Evolutionary conservation across 169 alveolate genomes (phyloP), one percentile per base, ranked within the genome.

Genomic region (Hepatocystis sp.): DNA sequence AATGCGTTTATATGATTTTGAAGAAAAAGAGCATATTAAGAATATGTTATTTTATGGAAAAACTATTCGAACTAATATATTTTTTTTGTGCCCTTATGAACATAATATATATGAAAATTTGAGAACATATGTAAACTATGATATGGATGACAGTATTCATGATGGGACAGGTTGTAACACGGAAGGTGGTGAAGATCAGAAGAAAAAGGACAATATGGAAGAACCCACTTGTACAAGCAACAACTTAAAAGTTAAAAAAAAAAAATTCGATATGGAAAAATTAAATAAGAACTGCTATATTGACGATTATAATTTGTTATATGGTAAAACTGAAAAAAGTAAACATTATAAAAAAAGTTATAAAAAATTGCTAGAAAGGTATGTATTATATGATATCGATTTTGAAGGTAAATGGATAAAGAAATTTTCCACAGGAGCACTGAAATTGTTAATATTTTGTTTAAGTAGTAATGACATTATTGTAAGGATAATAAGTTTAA

Each of bases 1-100:
- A 30, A 27, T 81, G 15, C 47, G 34, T 56, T 23, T 51, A 49
- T 55, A 47, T 11, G 34, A 63, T 19, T 27, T 39, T 36, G 58
- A 60, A 10, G 89, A 81, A 64, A 81, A 64, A 17, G 10, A 19
- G 19, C 39, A 60, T 51, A 49, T 81, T 21, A 63, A 63, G 39
- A 81, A 81, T 81, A 81, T 81, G 81, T 53, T 81, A 8, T 81
- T 61, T 51, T 81, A 81, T 27, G 84, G 89, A 21, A 81, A 81
- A 46, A 64, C 89, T 4, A 61, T 81, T 47, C 66, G 89, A 34
- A 81, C 89, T 23, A 63, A 55, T 28, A 47, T 81, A 51, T 81
- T 81, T 81, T 61, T 49, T 23, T 15, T 5, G 4, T n/a, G 84
- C 27, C 89, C 89, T 1, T 81, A 81, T 52, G 89, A 81, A 10